Evolutionary conservation across 2,329 filamentous ascomycete genomes (phyloP), one percentile per base, ranked within the genome.

Genomic region (Fusarium metavorans): DNA sequence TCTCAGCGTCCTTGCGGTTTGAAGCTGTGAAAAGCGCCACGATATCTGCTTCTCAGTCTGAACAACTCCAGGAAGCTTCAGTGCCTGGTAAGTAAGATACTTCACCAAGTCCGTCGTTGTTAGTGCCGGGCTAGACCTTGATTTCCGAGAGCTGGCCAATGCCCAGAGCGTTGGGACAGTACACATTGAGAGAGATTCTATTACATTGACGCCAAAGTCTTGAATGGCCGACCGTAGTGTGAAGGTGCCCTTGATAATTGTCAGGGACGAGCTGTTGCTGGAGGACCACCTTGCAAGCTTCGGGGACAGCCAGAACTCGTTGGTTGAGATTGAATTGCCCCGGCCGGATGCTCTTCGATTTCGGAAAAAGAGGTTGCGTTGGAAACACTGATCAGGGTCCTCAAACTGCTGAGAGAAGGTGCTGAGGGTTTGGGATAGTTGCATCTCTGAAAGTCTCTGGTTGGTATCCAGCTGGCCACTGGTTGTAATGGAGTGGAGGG

Each of bases 271-370:
- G 2, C 6, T 0, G 1, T 35, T 35, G 2, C 32, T 20, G 0
- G 37, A 65, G 7, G 71, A 62, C 62, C 20, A 65, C 20, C 6
- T 54, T 0, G 34, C 23, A 0, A 73, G 63, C 0, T 20, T 73
- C 0, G 70, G 63, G 0, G 71, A 73, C 2, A 34, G 6, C 71
- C 71, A 73, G 13, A 73, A 73, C 32, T 67, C 50, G 7, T 72
- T 73, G 0, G 71, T 73, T 0, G 70, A 5, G 0, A 10, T 1
- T 0, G 20, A 0, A 1, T 2, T 5, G 5, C 61, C 70, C 3
- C 34, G 60, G 0, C 66, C 66, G 0, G 58, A 61, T 0, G 35
- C 62, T 0, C 69, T 6, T 1, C 69, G 59, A 0, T 72, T 64
- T 0, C 59, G 23, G 5, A 72, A 27, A 2, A 67, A 61, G 0